These are phyloP conservation scores for Leccinum olivaceopallidum DNA, from an alignment of 768 basidiomycete species.

Conservation along the genomic window DNA sequence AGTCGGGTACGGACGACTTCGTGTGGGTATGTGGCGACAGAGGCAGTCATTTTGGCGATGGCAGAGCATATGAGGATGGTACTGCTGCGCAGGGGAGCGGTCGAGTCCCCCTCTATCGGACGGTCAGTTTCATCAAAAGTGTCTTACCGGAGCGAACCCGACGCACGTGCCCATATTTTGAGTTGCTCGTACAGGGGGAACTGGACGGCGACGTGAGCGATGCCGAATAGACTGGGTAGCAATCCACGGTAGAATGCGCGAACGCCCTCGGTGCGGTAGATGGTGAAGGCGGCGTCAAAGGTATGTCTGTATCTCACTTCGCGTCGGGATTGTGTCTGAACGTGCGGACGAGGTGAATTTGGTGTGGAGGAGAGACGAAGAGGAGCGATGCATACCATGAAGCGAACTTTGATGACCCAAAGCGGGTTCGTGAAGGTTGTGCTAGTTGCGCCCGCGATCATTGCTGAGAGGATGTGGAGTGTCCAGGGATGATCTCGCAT, in stretches of 20 bases:
- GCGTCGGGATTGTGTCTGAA: constrained; percentile 77
- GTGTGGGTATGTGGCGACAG: constrained; percentile 95
- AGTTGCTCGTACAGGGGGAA: constrained; percentile 96
- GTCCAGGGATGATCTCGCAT: constrained; percentile 83
- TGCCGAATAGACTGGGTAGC: constrained; percentile 89
- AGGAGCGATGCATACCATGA: constrained; percentile 71
- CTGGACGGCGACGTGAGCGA: constrained; percentile 94
- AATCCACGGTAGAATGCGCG: constrained; percentile 94
- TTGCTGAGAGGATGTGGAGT: constrained; percentile 90
- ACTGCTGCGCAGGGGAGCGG: constrained; percentile 31
- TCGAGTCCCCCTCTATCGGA: constrained; percentile 31
- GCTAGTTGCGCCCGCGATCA: constrained; percentile 92
- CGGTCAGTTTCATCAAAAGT: constrained; percentile 2
- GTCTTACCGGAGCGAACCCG: constrained; percentile 7
- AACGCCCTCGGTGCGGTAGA: constrained; percentile 86
- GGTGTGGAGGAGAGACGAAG: background rate
- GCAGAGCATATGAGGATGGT: constrained; percentile 89
- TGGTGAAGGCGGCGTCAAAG: constrained; percentile 83
- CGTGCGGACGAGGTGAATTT: constrained; percentile 10
- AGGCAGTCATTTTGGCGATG: constrained; percentile 95
- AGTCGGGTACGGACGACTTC: constrained; percentile 98
- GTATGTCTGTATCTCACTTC: constrained; percentile 88
- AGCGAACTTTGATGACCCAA: constrained; percentile 99
- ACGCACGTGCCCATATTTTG: constrained; percentile 84
- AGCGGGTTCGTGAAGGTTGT: constrained; percentile 94